phyloP scores from a whole-genome alignment of 805 yeast genomes.

The Ogataea saltuana region DNA sequence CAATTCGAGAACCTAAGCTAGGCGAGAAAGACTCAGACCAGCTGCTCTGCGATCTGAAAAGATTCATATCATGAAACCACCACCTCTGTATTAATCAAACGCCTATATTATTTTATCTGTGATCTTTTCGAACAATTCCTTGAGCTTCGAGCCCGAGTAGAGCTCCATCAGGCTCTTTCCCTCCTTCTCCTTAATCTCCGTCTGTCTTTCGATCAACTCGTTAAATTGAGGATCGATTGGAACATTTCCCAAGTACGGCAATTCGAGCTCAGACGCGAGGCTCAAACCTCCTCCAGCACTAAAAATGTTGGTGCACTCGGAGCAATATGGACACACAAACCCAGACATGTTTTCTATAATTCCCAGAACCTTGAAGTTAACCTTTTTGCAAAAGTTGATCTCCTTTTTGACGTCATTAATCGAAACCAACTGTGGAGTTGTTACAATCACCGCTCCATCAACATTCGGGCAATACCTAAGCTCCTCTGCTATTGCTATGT shows the following conservation, averaged over 20 bases:
- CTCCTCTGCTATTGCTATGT: constrained; percentile 94
- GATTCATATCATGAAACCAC: constrained; percentile 9
- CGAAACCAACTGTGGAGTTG: constrained; percentile 94
- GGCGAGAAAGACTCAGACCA: constrained; percentile 5
- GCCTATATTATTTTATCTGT: constrained; percentile 31
- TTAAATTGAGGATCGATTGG: constrained; percentile 95
- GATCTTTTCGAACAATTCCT: constrained; percentile 48
- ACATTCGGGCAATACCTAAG: constrained; percentile 63
- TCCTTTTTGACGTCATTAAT: constrained; percentile 94
- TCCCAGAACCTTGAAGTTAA: constrained; percentile 76
- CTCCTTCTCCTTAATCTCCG: constrained; percentile 57
- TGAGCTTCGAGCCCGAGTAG: constrained; percentile 40
- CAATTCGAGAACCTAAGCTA: constrained; percentile 13
- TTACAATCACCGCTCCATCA: constrained; percentile 92
- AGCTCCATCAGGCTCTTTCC: constrained; percentile 36
- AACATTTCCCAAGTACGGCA: constrained; percentile 78
- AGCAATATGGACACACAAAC: constrained; percentile 90
- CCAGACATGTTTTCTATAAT: constrained; percentile 97
- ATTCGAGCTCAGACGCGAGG: constrained; percentile 59
- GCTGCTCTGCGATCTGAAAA: constrained; percentile 15
- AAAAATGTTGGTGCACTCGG: constrained; percentile 89
- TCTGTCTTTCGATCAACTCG: constrained; percentile 77
- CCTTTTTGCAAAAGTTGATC: constrained; percentile 87
- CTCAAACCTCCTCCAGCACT: constrained; percentile 88
- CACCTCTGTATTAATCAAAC: constrained; percentile 3